Percentiles rank a stretch among this genome's conserved stretches.
These are phyloP conservation scores for Penicillium roqueforti DNA, from an alignment of 495 filamentous ascomycete species.

Conservation along the genomic window DNA sequence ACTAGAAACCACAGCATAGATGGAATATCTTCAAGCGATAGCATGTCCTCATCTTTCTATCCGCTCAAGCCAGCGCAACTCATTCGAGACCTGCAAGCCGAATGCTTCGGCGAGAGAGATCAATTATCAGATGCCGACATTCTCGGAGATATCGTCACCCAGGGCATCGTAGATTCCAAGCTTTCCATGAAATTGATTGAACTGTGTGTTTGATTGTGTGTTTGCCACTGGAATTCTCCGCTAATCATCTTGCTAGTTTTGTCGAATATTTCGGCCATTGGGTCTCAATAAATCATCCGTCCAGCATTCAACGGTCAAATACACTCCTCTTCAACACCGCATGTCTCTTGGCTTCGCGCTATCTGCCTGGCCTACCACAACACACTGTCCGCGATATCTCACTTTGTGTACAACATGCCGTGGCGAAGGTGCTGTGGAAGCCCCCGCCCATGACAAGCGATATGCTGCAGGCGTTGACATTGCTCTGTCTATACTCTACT, in stretches of 20 bases:
- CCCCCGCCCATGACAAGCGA: constrained; percentile 33
- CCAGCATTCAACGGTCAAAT: constrained; percentile 28
- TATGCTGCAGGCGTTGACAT: constrained; percentile 33
- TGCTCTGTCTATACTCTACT: constrained; percentile 38
- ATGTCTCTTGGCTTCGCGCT: constrained; percentile 39
- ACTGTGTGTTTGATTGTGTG: constrained; percentile 22
- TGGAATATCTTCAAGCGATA: constrained; percentile 20
- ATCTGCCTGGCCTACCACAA: constrained; percentile 33
- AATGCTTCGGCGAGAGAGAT: constrained; percentile 33
- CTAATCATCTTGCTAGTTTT: constrained; percentile 27
- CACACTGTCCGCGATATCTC: constrained; percentile 32
- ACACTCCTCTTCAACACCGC: constrained; percentile 39
- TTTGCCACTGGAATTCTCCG: background rate
- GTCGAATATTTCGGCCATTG: constrained; percentile 37
- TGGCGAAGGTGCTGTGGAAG: constrained; percentile 34
- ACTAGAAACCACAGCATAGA: constrained; percentile 26
- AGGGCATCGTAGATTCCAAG: constrained; percentile 35
- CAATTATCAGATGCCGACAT: constrained; percentile 23
- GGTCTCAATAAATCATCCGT: constrained; percentile 33
- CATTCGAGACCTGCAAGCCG: constrained; percentile 36
- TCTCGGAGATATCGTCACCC: constrained; percentile 29
- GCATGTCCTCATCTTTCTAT: constrained; percentile 17
- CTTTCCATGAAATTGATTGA: constrained; percentile 36
- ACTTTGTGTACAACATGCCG: constrained; percentile 34
- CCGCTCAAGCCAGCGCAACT: constrained; percentile 34